Conservation (phyloP, 2,329 filamentous ascomycete genomes). For the Fusarium irregulare region DNA sequence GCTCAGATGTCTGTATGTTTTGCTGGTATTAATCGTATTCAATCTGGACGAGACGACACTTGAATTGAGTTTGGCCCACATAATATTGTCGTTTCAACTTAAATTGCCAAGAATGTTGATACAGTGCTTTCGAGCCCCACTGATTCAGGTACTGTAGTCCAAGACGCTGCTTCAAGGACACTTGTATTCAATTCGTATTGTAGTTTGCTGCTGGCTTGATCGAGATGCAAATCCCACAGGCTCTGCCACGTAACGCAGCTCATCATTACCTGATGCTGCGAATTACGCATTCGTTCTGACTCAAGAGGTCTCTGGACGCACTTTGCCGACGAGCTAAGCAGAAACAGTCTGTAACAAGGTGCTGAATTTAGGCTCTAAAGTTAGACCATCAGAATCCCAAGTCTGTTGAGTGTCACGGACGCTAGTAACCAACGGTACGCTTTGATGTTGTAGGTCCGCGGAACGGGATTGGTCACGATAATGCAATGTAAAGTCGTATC, state of each 20-base stretch:
- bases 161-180: not conserved
- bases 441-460: constrained; percentile 34
- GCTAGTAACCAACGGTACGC: constrained; percentile 34
- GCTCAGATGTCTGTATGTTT: not conserved
- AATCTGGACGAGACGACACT: constrained; percentile 10
- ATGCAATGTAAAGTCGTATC: not conserved
- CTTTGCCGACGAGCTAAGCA: not conserved
- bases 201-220: not conserved
- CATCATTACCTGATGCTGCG: constrained; percentile 14
- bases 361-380: constrained; percentile 8
- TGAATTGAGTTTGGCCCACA: not conserved
- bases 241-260: constrained; percentile 13
- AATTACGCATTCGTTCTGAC: constrained; percentile 7
- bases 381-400: constrained; percentile 19
- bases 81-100: constrained; percentile 28
- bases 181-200: constrained; percentile 2
- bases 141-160: constrained; percentile 20
- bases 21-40: not conserved
- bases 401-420: constrained; percentile 19
- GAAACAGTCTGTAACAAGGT: constrained; percentile 1
- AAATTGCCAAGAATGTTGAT: constrained; percentile 25
- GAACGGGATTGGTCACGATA: constrained; percentile 29
- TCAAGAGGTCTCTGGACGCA: not conserved
- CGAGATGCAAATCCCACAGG: not conserved
- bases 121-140: constrained; percentile 10